Evolutionary conservation across 164 flowering plant species (phyloP), one percentile per base, ranked within the genome.

Genomic region (Litsea cubeba): DNA sequence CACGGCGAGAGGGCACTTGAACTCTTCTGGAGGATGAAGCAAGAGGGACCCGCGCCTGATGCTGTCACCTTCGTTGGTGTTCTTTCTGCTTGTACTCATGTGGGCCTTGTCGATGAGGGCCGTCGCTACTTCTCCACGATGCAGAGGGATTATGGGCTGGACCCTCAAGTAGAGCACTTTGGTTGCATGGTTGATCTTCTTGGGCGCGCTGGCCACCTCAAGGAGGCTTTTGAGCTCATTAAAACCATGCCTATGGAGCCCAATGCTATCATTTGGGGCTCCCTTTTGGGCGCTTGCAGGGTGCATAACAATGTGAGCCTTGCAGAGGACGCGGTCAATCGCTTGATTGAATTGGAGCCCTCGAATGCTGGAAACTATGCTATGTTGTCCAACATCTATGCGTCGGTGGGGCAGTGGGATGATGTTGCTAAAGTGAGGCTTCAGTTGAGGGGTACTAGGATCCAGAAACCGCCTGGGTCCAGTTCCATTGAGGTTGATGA

Each of bases 321-420:
- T 66, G 95, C 95, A 24, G 83, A 86, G 71, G 85, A 85, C 62
- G 87, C 85, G 65, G 75, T 79, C 62, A 76, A 85, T 66, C 85
- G 69, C 24, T 77, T 91, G 51, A 76, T 80, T 50, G 80, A 84
- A 71, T 72, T 85, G 62, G 88, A 85, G 25, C 84, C 84, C 10
- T 77, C 82, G 6, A 81, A 91, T 79, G 79, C 84, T 1, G 91
- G 94, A 57, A 88, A 83, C 26, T 85, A 76, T 63, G 83, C 90
- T 2, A 75, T 85, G 76, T 50, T 92, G 79, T 88, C 97, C 51
- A 91, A 88, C 76, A 87, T 94, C 65, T 88, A 83, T 82, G 92
- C 97, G 40, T 83, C 89, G 15, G 83, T 84, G 3, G 89, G 92
- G 20, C 85, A 89, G 62, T 92, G 97, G 98, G 75, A 72, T 5